Evolutionary conservation across 306 rosid genomes (phyloP).

Genomic region (Adenanthera pavonina): DNA sequence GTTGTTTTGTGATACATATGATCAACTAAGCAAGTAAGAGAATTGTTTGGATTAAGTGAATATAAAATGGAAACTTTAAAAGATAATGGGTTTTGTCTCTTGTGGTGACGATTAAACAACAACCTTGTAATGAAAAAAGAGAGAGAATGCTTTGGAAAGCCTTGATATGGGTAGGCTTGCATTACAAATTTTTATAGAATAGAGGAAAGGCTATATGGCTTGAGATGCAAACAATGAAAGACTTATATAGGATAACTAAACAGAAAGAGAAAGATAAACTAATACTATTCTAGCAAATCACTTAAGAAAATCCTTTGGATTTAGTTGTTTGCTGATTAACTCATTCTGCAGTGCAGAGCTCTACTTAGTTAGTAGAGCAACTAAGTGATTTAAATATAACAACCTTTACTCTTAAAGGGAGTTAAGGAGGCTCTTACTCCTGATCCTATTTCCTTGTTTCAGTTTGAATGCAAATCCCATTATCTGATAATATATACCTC

Average conservation of each 20-base stretch:
- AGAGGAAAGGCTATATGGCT: neutral
- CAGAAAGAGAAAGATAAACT: neutral
- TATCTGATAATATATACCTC: slow-evolving; percentile 1
- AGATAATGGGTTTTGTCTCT: neutral
- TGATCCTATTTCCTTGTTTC: neutral
- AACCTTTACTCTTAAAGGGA: neutral
- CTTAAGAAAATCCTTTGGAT: neutral
- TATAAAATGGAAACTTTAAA: neutral
- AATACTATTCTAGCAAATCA: neutral
- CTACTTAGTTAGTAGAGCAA: neutral
- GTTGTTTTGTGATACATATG: neutral
- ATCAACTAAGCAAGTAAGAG: neutral
- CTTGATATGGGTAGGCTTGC: neutral
- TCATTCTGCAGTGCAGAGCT: neutral
- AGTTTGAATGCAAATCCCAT: neutral
- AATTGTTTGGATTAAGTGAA: neutral
- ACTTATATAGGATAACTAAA: neutral
- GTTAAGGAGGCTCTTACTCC: neutral
- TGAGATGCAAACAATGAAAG: no score
- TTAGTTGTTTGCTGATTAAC: neutral
- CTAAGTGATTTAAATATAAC: neutral
- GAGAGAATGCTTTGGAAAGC: neutral
- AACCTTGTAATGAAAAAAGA: neutral
- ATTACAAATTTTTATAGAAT: neutral
- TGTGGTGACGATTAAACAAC: neutral